Evolutionary conservation across 2,329 filamentous ascomycete species (phyloP).

Genomic region (Acephala macrosclerotiorum): DNA sequence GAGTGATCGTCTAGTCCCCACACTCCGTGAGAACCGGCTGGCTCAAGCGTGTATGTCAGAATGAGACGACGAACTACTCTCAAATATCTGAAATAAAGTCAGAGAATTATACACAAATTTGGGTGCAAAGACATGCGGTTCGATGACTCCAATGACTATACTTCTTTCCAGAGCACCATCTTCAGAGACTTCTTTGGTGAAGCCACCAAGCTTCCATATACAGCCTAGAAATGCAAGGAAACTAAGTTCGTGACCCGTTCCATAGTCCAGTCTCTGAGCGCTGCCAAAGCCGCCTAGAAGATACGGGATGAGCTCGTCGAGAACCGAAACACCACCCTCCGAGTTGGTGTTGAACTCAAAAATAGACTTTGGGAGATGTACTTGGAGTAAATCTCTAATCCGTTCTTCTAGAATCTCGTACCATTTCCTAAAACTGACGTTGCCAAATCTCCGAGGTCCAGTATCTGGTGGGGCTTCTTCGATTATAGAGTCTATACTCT

Average conservation of each 20-base stretch:
- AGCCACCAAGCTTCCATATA: conserved; percentile 89
- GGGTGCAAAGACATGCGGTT: conserved; percentile 67
- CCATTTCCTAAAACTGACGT: conserved; percentile 90
- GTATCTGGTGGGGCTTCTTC: conserved; percentile 83
- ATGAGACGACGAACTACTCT: conserved; percentile 83
- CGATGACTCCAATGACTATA: conserved; percentile 82
- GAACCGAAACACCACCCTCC: conserved; percentile 51
- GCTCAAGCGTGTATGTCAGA: conserved; percentile 89
- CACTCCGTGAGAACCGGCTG: conserved; percentile 94
- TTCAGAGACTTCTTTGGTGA: conserved; percentile 59
- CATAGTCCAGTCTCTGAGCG: conserved; percentile 88
- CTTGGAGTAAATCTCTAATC: conserved; percentile 61
- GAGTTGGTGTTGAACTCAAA: conserved; percentile 34
- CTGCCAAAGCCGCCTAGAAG: conserved; percentile 89
- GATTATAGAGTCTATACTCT: conserved; percentile 70
- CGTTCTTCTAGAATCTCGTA: conserved; percentile 70
- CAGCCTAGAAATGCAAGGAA: conserved; percentile 91
- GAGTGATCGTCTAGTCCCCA: conserved; percentile 99
- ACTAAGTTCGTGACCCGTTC: conserved; percentile 93
- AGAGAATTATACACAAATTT: conserved; percentile 16
- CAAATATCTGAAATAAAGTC: conserved; percentile 67
- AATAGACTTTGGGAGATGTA: conserved; percentile 60
- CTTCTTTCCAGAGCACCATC: conserved; percentile 72
- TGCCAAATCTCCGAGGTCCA: conserved; percentile 90
- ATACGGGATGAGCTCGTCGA: conserved; percentile 78